A percentile compares a stretch with the other conserved stretches of the same genome.
Conservation (phyloP, 805 yeast genomes). For the Komagataella mondaviorum region DNA sequence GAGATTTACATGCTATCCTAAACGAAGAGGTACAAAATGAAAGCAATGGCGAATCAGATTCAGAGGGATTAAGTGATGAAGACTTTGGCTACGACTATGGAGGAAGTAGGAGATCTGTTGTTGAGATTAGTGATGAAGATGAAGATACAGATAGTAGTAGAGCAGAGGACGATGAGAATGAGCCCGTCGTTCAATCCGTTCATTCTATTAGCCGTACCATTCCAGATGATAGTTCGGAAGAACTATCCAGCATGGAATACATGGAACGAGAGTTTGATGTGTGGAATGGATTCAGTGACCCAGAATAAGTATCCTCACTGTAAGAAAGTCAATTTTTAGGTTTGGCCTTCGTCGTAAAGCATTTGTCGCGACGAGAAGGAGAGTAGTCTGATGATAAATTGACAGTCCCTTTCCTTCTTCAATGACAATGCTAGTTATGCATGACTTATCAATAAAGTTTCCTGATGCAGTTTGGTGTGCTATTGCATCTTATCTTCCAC, state of each 20-base stretch:
- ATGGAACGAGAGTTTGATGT: neutral
- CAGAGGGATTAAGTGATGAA: neutral
- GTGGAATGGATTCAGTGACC: neutral
- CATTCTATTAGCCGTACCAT: neutral
- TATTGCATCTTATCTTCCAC: constrained; percentile 20
- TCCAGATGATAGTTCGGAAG: neutral
- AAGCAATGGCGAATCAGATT: neutral
- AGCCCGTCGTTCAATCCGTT: neutral
- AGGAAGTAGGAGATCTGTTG: neutral
- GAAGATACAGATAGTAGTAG: neutral
- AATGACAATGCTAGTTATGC: neutral
- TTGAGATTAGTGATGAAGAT: neutral
- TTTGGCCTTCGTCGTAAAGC: neutral
- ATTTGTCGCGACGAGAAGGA: neutral
- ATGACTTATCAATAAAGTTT: constrained; percentile 2
- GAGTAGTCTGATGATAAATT: neutral
- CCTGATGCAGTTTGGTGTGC: constrained; percentile 10
- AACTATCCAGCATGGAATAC: neutral
- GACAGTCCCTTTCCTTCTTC: neutral
- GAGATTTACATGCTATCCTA: neutral
- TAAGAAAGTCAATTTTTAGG: neutral
- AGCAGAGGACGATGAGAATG: neutral
- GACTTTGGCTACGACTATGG: neutral
- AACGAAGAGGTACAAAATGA: neutral
- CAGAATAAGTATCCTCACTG: neutral